A percentile compares a stretch with the other conserved stretches of the same genome.
Conservation (phyloP, 2,329 filamentous ascomycete genomes). For the Cladophialophora psammophila region DNA sequence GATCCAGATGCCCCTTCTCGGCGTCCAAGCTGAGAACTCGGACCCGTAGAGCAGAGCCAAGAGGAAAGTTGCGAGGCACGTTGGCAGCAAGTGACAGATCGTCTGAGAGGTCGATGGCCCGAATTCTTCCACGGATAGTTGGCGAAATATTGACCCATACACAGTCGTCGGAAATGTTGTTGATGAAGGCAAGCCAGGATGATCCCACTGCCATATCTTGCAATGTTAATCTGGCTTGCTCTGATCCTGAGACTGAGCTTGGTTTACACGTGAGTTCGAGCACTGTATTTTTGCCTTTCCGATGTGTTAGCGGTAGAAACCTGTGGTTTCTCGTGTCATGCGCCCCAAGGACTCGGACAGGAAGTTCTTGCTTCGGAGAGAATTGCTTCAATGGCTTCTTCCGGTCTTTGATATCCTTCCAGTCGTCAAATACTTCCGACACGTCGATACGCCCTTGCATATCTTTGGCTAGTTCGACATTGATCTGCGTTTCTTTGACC, state of each 20-base stretch:
- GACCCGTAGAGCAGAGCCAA: constrained; percentile 87
- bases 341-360: constrained; percentile 80
- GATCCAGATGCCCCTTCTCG: constrained; percentile 77
- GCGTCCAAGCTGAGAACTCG: constrained; percentile 77
- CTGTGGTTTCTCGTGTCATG: constrained; percentile 90
- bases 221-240: constrained; percentile 71
- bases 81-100: constrained; percentile 81
- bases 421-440: constrained; percentile 86
- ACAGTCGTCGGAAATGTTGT: constrained; percentile 80
- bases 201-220: constrained; percentile 76
- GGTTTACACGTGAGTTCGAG: constrained; percentile 87
- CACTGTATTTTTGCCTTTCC: constrained; percentile 76
- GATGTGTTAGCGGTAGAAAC: constrained; percentile 89
- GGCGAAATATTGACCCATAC: constrained; percentile 93
- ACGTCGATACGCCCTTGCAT: constrained; percentile 92
- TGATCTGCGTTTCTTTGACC: constrained; percentile 89
- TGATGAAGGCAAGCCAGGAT: constrained; percentile 82
- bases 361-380: constrained; percentile 71
- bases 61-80: constrained; percentile 79
- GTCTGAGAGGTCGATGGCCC: constrained; percentile 83
- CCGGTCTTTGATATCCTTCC: constrained; percentile 83
- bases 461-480: constrained; percentile 85
- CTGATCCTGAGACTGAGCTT: constrained; percentile 60
- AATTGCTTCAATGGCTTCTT: constrained; percentile 82
- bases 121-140: constrained; percentile 82